These are phyloP conservation scores for Aspergillus neoniger DNA, from an alignment of 2,329 filamentous ascomycete genomes.

Conservation along the genomic window DNA sequence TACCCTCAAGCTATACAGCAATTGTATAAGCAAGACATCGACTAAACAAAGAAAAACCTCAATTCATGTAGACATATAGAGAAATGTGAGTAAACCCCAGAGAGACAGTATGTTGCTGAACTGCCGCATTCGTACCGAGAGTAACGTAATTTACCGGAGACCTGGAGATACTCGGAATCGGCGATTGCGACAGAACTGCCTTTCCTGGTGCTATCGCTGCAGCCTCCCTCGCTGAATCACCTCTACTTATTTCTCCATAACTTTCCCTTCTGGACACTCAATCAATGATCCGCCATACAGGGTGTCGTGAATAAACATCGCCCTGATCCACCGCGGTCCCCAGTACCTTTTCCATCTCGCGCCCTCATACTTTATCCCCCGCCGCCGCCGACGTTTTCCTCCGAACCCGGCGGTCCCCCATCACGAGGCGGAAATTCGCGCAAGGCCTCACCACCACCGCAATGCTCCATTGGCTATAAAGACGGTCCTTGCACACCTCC, in stretches of 20 bases:
- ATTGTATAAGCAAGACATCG: background rate
- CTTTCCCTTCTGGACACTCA: background rate
- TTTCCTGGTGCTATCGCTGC: slow-evolving; percentile 10
- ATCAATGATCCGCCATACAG: background rate
- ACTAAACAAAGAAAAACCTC: background rate
- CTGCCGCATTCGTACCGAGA: slow-evolving; percentile 1
- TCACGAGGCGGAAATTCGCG: slow-evolving; percentile 24
- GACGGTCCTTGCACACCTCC: background rate
- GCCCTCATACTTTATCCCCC: slow-evolving; percentile 12
- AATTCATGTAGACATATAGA: background rate
- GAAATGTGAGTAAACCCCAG: background rate
- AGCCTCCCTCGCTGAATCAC: background rate
- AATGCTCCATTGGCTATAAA: slow-evolving; percentile 29
- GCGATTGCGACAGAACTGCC: slow-evolving; percentile 30
- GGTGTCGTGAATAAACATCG: slow-evolving; percentile 1
- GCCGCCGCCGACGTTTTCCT: slow-evolving; percentile 27
- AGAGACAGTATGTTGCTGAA: background rate
- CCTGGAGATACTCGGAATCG: slow-evolving; percentile 1
- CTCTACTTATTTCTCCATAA: slow-evolving; percentile 1
- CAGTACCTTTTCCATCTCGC: background rate
- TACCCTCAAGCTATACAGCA: background rate
- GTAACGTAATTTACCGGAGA: slow-evolving; percentile 7
- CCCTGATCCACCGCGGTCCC: slow-evolving; percentile 7
- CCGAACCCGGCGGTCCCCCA: slow-evolving; percentile 39
- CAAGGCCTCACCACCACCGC: slow-evolving; percentile 17